A percentile compares a stretch with the other conserved stretches of the same genome.
phyloP scores from a whole-genome alignment of 2,329 filamentous ascomycete genomes.

The Botrytis deweyae region DNA sequence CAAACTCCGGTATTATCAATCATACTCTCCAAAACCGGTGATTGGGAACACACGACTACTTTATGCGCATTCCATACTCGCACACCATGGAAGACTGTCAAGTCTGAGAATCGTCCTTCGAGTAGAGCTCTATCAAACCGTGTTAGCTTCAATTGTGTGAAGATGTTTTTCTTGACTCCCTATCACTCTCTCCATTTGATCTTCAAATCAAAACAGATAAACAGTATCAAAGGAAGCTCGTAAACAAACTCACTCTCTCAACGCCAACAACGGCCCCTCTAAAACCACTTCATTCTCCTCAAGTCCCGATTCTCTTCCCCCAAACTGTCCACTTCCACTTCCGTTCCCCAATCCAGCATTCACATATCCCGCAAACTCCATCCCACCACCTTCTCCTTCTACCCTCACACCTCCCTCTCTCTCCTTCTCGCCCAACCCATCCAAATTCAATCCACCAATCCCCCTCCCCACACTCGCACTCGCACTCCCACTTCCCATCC shows the following conservation, averaged over 20 bases:
- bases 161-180: not conserved
- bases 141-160: not conserved
- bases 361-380: not conserved
- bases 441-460: not conserved
- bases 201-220: not conserved
- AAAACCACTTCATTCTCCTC: slow-evolving; percentile 12
- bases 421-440: not conserved
- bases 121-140: slow-evolving; percentile 25
- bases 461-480: not conserved
- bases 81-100: slow-evolving; percentile 29
- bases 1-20: slow-evolving; percentile 20
- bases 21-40: slow-evolving; percentile 27
- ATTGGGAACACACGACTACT: slow-evolving; percentile 33
- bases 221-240: not conserved
- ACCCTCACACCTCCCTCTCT: not conserved
- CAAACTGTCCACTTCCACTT: not conserved
- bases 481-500: not conserved
- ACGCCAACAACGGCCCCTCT: slow-evolving; percentile 6
- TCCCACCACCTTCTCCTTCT: not conserved
- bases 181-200: too few relatives aligned
- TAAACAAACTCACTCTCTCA: slow-evolving; percentile 3
- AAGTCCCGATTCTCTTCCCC: not conserved
- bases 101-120: slow-evolving; percentile 33
- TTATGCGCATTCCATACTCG: slow-evolving; percentile 32
- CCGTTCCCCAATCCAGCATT: not conserved